Conservation (phyloP, 1,284 basidiomycete species). For the Athelia sp. region DNA sequence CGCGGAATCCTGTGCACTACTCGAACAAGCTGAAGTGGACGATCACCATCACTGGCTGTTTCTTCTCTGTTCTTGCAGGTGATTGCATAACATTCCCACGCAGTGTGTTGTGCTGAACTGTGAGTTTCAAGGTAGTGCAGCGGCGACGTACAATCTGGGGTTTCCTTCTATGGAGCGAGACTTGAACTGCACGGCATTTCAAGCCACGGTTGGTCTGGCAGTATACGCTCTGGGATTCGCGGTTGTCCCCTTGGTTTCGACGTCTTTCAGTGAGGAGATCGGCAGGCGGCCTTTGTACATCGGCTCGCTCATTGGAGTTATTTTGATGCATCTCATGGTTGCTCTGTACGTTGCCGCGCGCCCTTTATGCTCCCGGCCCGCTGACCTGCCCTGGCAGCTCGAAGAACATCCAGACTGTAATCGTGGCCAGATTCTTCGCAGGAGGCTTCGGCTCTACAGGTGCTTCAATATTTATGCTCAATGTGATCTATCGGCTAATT, state of each 20-base stretch:
- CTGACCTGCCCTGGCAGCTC: constrained; percentile 32
- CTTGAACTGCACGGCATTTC: constrained; percentile 50
- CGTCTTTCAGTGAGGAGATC: constrained; percentile 76
- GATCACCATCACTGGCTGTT: constrained; percentile 54
- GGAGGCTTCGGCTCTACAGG: constrained; percentile 64
- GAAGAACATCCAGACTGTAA: constrained; percentile 64
- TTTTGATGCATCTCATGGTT: constrained; percentile 56
- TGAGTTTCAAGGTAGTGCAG: constrained; percentile 38
- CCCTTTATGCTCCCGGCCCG: background rate
- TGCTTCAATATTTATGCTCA: constrained; percentile 27
- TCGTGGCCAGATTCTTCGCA: constrained; percentile 62
- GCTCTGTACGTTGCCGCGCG: constrained; percentile 53
- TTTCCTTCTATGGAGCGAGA: constrained; percentile 62
- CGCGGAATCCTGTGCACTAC: constrained; percentile 54
- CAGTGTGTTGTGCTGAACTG: background rate
- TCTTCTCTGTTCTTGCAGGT: constrained; percentile 54
- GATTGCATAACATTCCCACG: constrained; percentile 11
- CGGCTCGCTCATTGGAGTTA: constrained; percentile 48
- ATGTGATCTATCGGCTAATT: constrained; percentile 43
- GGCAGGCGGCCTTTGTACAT: constrained; percentile 70
- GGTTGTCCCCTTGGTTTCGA: constrained; percentile 63
- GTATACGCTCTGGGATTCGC: constrained; percentile 68
- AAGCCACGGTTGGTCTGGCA: constrained; percentile 57
- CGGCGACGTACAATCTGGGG: constrained; percentile 54
- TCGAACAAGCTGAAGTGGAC: constrained; percentile 45